These are phyloP conservation scores for Boeremia lycopersici DNA, from an alignment of 2,329 filamentous ascomycete genomes.

Conservation along the genomic window DNA sequence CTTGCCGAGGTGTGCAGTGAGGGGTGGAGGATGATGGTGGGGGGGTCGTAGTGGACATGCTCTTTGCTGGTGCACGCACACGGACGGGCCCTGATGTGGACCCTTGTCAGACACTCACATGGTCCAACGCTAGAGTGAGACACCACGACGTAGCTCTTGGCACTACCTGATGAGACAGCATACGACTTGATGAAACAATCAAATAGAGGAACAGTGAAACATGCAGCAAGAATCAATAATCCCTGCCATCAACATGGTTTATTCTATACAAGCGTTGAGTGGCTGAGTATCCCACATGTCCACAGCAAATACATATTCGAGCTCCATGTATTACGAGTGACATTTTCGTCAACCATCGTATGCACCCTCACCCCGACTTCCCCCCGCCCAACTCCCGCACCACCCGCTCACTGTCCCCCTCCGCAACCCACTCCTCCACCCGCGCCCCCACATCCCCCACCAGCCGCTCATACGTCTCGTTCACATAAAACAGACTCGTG, in stretches of 20 bases:
- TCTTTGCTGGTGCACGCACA: conserved; percentile 5
- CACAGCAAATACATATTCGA: too few relatives aligned
- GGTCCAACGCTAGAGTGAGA: background rate
- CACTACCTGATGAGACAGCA: too few relatives aligned
- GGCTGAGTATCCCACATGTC: too few relatives aligned
- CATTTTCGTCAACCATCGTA: too few relatives aligned
- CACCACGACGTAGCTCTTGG: too few relatives aligned
- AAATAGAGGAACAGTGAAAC: too few relatives aligned
- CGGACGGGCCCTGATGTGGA: conserved; percentile 4
- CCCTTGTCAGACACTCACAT: conserved; percentile 3
- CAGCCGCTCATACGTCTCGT: conserved; percentile 74
- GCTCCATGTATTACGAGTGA: too few relatives aligned
- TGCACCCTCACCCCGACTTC: background rate
- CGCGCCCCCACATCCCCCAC: conserved; percentile 74
- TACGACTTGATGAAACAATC: too few relatives aligned
- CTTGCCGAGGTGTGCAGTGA: background rate
- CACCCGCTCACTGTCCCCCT: conserved; percentile 55
- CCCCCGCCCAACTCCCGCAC: conserved; percentile 34
- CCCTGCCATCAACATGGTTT: too few relatives aligned
- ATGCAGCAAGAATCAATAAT: too few relatives aligned
- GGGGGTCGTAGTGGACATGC: conserved; percentile 6
- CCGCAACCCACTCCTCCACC: conserved; percentile 72
- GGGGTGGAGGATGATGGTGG: conserved; percentile 6
- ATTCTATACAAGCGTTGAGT: too few relatives aligned
- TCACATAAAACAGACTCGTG: conserved; percentile 77